phyloP scores from a whole-genome alignment of 805 yeast genomes.

The Kockiozyma suomiensis region DNA sequence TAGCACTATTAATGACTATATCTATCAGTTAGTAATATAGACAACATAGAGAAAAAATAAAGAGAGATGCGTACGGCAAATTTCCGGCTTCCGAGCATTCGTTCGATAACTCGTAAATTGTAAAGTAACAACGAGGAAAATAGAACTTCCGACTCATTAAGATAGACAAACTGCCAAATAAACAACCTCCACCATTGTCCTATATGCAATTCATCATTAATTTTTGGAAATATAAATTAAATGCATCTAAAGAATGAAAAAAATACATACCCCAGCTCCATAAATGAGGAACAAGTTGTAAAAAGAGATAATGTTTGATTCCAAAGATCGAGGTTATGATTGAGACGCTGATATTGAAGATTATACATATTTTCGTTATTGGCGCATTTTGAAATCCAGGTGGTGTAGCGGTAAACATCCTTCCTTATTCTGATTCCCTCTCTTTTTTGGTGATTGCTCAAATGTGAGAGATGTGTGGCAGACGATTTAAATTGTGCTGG shows the following conservation, averaged over 20 bases:
- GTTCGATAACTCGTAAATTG: constrained; percentile 46
- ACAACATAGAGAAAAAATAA: neutral
- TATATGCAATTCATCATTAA: constrained; percentile 16
- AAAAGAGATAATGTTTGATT: constrained; percentile 44
- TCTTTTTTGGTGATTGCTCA: too few relatives aligned
- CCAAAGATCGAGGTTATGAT: constrained; percentile 44
- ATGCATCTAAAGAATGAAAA: neutral
- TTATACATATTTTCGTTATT: constrained; percentile 40
- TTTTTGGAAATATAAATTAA: neutral
- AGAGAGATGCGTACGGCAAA: constrained; percentile 39
- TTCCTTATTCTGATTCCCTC: too few relatives aligned
- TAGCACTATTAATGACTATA: constrained; percentile 34
- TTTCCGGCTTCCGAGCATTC: constrained; percentile 46
- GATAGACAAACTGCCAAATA: constrained; percentile 40
- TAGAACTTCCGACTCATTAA: constrained; percentile 46
- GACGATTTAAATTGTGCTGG: too few relatives aligned
- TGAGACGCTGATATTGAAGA: constrained; percentile 39
- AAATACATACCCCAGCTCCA: constrained; percentile 38
- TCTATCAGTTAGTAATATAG: neutral
- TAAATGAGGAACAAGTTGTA: constrained; percentile 44
- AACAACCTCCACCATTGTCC: constrained; percentile 45
- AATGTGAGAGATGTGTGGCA: too few relatives aligned
- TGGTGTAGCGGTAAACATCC: constrained; percentile 46
- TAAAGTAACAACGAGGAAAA: constrained; percentile 44
- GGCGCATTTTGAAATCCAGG: constrained; percentile 46